phyloP scores from a whole-genome alignment of 352 stramenopile genomes.

The Salisapilia sapeloensis region DNA sequence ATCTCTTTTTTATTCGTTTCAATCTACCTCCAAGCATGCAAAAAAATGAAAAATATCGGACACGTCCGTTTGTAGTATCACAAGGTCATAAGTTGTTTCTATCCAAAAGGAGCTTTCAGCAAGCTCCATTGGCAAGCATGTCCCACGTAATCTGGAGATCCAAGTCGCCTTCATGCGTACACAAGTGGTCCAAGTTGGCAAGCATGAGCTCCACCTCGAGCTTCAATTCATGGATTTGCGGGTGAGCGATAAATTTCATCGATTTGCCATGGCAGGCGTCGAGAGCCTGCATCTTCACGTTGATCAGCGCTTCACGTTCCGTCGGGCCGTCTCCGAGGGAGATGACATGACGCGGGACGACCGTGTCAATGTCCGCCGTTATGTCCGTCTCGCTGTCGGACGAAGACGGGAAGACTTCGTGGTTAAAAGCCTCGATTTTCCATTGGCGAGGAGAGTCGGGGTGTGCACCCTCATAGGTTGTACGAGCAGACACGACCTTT shows the following conservation, averaged over 20 bases:
- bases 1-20: background rate
- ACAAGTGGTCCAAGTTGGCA: conserved; percentile 65
- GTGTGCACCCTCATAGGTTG: conserved; percentile 81
- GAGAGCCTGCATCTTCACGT: conserved; percentile 72
- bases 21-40: too few relatives aligned
- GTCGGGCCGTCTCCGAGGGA: conserved; percentile 68
- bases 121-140: conserved; percentile 44
- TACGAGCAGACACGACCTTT: conserved; percentile 81
- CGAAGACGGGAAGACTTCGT: conserved; percentile 70
- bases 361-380: conserved; percentile 14
- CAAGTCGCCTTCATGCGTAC: conserved; percentile 63
- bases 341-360: conserved; percentile 56
- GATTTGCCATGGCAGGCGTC: conserved; percentile 70
- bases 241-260: conserved; percentile 79
- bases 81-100: too few relatives aligned
- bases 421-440: conserved; percentile 82
- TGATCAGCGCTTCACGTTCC: conserved; percentile 72
- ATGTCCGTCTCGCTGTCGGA: conserved; percentile 57
- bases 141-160: conserved; percentile 78
- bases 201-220: conserved; percentile 68
- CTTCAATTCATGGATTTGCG: conserved; percentile 67
- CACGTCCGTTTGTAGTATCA: too few relatives aligned
- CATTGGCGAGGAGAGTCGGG: conserved; percentile 66
- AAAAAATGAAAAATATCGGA: conserved; percentile 1
- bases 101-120: too few relatives aligned